Percentiles rank a stretch among this genome's conserved stretches.
Evolutionary conservation across 1,139 yeast genomes (phyloP).

Genomic region (Zhuliangozyma parablackwelliae): DNA sequence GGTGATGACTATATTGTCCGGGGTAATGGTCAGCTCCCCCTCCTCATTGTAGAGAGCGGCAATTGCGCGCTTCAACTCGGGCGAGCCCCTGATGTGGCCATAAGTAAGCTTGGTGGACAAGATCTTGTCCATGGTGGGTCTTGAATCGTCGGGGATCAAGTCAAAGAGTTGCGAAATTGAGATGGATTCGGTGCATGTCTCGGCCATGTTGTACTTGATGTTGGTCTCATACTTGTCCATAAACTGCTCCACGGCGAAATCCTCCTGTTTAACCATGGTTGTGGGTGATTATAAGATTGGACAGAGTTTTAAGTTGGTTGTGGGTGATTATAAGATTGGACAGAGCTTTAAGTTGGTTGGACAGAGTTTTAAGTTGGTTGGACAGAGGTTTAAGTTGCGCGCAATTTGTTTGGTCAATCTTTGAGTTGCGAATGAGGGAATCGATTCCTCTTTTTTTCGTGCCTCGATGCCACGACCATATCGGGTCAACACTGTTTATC

Average conservation of each 20-base stretch:
- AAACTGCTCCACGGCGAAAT: constrained; percentile 53
- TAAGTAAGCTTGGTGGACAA: constrained; percentile 33
- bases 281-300: no score
- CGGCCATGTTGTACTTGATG: constrained; percentile 45
- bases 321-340: no score
- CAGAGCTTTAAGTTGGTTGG: no score
- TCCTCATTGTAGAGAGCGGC: constrained; percentile 33
- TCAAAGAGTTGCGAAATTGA: constrained; percentile 34
- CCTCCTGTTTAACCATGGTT: constrained; percentile 25
- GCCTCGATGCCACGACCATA: no score
- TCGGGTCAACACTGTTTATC: no score
- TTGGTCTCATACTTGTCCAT: constrained; percentile 49
- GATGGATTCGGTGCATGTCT: constrained; percentile 50
- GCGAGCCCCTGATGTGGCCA: constrained; percentile 47
- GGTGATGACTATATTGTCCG: constrained; percentile 41
- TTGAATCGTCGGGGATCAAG: constrained; percentile 17
- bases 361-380: no score
- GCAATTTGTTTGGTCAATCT: no score
- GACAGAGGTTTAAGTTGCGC: no score
- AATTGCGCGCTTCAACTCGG: constrained; percentile 30
- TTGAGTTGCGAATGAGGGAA: no score
- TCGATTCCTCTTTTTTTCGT: no score
- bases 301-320: no score
- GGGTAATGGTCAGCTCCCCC: constrained; percentile 3
- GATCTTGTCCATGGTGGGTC: constrained; percentile 6